Evolutionary conservation across 805 yeast species (phyloP).

Genomic region (Crinitomyces ghanaensis): DNA sequence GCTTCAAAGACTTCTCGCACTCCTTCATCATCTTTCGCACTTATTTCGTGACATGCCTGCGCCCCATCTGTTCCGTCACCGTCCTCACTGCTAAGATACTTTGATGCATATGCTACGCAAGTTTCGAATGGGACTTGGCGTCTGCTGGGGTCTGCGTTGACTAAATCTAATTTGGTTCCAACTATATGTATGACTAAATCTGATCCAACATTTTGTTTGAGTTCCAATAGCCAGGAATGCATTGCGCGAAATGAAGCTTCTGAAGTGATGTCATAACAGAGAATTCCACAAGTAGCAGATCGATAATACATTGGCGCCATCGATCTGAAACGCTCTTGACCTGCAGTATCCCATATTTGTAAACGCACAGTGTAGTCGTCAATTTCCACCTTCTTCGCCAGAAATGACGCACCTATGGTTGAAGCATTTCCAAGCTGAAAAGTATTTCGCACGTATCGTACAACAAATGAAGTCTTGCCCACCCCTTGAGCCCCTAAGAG

Average conservation of each 20-base stretch:
- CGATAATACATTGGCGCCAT: slow-evolving; percentile 45
- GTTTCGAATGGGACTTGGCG: slow-evolving; percentile 26
- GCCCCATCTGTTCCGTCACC: slow-evolving; percentile 17
- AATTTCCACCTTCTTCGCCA: slow-evolving; percentile 25
- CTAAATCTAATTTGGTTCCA: slow-evolving; percentile 27
- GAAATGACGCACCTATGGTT: slow-evolving; percentile 27
- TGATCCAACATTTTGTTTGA: slow-evolving; percentile 20
- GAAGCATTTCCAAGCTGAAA: slow-evolving; percentile 26
- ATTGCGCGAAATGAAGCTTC: slow-evolving; percentile 25
- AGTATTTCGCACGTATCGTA: slow-evolving; percentile 26
- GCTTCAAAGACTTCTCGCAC: slow-evolving; percentile 25
- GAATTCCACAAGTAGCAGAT: slow-evolving; percentile 26
- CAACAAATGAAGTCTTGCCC: slow-evolving; percentile 27
- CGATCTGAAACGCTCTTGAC: slow-evolving; percentile 93
- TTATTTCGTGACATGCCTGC: slow-evolving; percentile 25
- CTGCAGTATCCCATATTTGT: slow-evolving; percentile 89
- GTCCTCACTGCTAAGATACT: slow-evolving; percentile 14
- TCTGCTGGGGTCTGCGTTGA: slow-evolving; percentile 23
- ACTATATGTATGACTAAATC: slow-evolving; percentile 25
- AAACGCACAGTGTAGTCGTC: slow-evolving; percentile 28
- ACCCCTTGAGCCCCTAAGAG: slow-evolving; percentile 28
- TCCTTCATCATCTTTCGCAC: slow-evolving; percentile 27
- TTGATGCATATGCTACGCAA: slow-evolving; percentile 23
- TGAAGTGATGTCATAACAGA: slow-evolving; percentile 27
- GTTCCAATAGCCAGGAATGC: slow-evolving; percentile 27